A percentile compares a stretch with the other conserved stretches of the same genome.
phyloP scores from a whole-genome alignment of 495 filamentous ascomycete species.

The Aspergillus bridgeri region DNA sequence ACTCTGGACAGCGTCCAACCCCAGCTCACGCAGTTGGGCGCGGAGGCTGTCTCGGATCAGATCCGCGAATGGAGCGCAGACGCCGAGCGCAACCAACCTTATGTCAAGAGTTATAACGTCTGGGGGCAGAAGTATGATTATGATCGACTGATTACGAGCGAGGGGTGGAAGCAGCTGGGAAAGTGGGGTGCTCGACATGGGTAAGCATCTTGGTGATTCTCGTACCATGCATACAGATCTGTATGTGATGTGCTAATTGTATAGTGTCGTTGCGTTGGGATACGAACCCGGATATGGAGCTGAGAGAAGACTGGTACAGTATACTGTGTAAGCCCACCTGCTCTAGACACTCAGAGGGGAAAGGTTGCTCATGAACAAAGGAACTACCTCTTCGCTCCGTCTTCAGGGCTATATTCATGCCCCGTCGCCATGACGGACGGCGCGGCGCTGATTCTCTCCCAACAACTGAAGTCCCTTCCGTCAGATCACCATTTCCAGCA shows the following conservation, averaged over 20 bases:
- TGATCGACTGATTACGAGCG: constrained; percentile 38
- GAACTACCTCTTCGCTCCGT: constrained; percentile 62
- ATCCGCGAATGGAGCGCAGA: constrained; percentile 35
- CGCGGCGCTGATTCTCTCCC: constrained; percentile 57
- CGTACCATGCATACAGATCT: too few relatives aligned
- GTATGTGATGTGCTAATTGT: background rate
- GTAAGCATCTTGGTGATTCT: constrained; percentile 12
- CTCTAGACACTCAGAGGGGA: background rate
- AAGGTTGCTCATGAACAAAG: constrained; percentile 50
- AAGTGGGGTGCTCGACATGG: constrained; percentile 33
- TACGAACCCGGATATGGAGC: constrained; percentile 30
- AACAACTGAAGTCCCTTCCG: constrained; percentile 39
- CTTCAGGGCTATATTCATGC: constrained; percentile 60
- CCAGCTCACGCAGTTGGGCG: constrained; percentile 27
- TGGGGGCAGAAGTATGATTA: constrained; percentile 38
- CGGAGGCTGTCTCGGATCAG: constrained; percentile 30
- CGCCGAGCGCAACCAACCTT: constrained; percentile 35
- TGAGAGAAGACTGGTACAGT: constrained; percentile 40
- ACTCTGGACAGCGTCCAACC: constrained; percentile 19
- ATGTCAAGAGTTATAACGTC: constrained; percentile 37
- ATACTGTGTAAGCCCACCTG: constrained; percentile 24
- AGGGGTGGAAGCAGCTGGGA: constrained; percentile 42
- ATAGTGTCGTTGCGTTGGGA: constrained; percentile 39
- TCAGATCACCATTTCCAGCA: constrained; percentile 44
- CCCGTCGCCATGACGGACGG: constrained; percentile 71